phyloP scores from a whole-genome alignment of 2,329 filamentous ascomycete species.

The Alternaria sp. region DNA sequence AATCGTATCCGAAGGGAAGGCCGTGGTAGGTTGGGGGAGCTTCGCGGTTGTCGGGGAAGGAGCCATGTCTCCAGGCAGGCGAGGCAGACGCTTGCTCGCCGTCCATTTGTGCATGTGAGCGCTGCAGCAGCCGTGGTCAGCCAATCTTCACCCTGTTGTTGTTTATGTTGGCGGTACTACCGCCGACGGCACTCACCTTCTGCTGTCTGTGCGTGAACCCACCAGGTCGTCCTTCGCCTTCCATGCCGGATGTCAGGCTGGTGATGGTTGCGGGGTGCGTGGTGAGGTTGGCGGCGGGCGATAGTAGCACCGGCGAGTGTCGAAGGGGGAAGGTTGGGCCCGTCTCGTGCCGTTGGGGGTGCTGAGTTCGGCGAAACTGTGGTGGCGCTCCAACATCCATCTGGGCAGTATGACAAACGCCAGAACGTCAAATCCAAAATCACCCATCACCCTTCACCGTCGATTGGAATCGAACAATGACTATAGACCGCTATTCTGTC shows the following conservation, averaged over 20 bases:
- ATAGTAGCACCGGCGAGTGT: neutral
- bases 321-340: neutral
- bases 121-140: slow-evolving; percentile 32
- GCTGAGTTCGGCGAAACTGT: slow-evolving; percentile 18
- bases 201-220: slow-evolving; percentile 42
- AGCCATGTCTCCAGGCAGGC: slow-evolving; percentile 30
- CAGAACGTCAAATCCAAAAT: neutral
- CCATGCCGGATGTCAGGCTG: slow-evolving; percentile 10
- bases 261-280: slow-evolving; percentile 1
- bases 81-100: slow-evolving; percentile 30
- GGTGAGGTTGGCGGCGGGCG: neutral
- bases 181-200: slow-evolving; percentile 36
- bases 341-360: slow-evolving; percentile 9
- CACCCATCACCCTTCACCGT: neutral
- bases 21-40: neutral
- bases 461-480: neutral
- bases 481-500: neutral
- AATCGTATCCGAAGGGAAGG: slow-evolving; percentile 2
- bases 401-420: slow-evolving; percentile 1
- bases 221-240: slow-evolving; percentile 41
- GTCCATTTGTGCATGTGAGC: slow-evolving; percentile 45
- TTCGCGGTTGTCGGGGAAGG: slow-evolving; percentile 6
- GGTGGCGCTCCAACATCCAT: slow-evolving; percentile 14
- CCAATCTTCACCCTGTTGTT: neutral
- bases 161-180: slow-evolving; percentile 4